Percentiles rank a stretch among this genome's conserved stretches.
Conservation (phyloP, 148 eudicot species). For the Camellia sinensis region DNA sequence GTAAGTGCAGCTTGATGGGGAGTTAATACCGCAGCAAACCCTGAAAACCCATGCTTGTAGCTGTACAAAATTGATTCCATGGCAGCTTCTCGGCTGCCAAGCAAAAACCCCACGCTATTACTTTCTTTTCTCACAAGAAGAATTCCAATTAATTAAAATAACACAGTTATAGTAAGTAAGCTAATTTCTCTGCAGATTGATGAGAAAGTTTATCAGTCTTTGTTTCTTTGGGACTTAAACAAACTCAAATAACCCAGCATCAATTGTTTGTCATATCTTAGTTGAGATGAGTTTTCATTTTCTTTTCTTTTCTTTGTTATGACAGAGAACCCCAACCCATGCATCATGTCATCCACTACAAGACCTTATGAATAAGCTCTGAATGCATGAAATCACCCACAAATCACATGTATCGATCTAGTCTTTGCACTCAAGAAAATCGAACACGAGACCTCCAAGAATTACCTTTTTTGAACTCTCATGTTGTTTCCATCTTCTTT, state of each 20-base stretch:
- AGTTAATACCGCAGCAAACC: slow-evolving; percentile 52
- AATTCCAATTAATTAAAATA: neutral
- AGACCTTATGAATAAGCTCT: too few species aligned
- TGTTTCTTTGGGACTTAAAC: neutral
- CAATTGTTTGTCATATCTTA: neutral
- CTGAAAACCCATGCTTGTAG: slow-evolving; percentile 60
- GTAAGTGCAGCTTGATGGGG: slow-evolving; percentile 37
- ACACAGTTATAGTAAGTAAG: neutral
- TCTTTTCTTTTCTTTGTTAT: too few species aligned
- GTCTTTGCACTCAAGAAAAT: too few species aligned
- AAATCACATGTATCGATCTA: too few species aligned
- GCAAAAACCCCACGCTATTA: neutral
- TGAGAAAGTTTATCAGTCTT: neutral
- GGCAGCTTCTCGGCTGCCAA: slow-evolving; percentile 44
- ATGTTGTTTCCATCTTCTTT: neutral
- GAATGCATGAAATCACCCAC: too few species aligned
- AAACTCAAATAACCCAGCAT: neutral
- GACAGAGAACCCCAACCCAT: too few species aligned
- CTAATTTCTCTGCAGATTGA: too few species aligned
- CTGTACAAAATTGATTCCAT: slow-evolving; percentile 43
- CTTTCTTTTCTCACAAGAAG: neutral
- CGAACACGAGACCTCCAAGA: too few species aligned
- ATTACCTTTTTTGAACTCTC: too few species aligned
- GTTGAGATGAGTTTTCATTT: slow-evolving; percentile 10
- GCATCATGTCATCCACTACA: too few species aligned